phyloP scores from a whole-genome alignment of 225 moss, liverwort and hornwort species.

The Polytrichum commune region DNA sequence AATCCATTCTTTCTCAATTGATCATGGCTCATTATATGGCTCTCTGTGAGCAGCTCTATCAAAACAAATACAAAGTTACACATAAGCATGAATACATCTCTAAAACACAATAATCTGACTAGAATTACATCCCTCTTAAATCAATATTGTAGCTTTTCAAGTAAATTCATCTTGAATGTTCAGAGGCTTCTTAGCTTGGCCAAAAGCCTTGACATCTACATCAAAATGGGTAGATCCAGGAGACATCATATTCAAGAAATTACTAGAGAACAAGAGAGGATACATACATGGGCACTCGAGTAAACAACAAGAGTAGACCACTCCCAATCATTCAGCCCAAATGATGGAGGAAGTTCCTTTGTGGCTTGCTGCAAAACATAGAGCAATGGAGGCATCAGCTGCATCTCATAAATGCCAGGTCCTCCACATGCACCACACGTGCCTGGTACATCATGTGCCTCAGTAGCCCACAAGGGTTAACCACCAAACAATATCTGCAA shows the following conservation, averaged over 20 bases:
- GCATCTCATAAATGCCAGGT: constrained; percentile 85
- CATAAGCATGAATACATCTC: background rate
- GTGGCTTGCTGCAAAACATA: constrained; percentile 79
- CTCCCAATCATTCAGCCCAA: constrained; percentile 83
- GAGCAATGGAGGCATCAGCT: constrained; percentile 91
- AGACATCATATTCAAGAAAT: background rate
- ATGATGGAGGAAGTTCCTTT: constrained; percentile 53
- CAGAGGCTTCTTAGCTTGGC: too few relatives aligned
- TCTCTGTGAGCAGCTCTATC: constrained; percentile 76
- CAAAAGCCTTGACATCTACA: too few relatives aligned
- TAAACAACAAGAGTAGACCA: constrained; percentile 82
- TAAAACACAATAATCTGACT: too few relatives aligned
- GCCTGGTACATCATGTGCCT: constrained; percentile 54
- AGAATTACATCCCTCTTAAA: too few relatives aligned
- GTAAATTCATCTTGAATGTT: too few relatives aligned
- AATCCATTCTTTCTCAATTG: constrained; percentile 50
- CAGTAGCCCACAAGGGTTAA: constrained; percentile 64
- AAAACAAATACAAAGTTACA: background rate
- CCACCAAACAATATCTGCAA: constrained; percentile 81
- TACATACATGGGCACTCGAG: constrained; percentile 73
- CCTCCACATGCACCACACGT: constrained; percentile 80
- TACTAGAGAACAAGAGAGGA: background rate
- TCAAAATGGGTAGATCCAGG: too few relatives aligned
- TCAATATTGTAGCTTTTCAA: too few relatives aligned
- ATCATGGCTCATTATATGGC: constrained; percentile 39